These are phyloP conservation scores for Cryptococcus sp. DNA, from an alignment of 1,284 basidiomycete species.

Conservation along the genomic window DNA sequence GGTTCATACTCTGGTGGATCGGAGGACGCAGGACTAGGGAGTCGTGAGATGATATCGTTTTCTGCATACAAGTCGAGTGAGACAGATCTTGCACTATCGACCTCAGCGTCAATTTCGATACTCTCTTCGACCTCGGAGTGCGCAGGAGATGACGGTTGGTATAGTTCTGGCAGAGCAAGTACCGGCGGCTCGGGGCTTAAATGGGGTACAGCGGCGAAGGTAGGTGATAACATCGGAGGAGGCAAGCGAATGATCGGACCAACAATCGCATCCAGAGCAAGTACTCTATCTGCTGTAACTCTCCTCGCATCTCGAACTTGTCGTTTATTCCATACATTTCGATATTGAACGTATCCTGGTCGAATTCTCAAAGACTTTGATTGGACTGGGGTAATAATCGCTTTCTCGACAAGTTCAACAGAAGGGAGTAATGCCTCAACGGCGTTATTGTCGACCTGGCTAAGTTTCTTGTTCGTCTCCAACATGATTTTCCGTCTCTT, in stretches of 20 bases:
- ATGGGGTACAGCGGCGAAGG: background rate
- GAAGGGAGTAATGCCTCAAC: background rate
- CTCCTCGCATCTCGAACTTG: background rate
- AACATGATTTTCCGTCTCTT: background rate
- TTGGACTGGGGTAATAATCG: background rate
- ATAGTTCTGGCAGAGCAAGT: background rate
- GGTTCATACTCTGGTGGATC: conserved; percentile 3
- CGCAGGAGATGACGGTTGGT: background rate
- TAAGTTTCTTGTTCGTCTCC: background rate
- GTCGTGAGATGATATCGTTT: background rate
- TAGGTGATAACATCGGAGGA: background rate
- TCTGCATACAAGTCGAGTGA: background rate
- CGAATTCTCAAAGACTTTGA: background rate
- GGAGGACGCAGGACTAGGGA: background rate
- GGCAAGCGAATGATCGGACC: background rate
- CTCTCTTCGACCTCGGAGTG: background rate
- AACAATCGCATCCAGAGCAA: background rate
- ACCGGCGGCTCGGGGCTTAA: background rate
- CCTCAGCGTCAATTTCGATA: background rate
- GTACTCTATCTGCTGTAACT: background rate
- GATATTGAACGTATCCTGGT: background rate
- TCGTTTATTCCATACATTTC: background rate
- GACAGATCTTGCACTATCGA: background rate
- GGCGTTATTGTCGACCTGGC: background rate
- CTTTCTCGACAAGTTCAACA: background rate